A percentile compares a stretch with the other conserved stretches of the same genome.
These are phyloP conservation scores for Naganishia vishniacii DNA, from an alignment of 768 basidiomycete species.

Conservation along the genomic window DNA sequence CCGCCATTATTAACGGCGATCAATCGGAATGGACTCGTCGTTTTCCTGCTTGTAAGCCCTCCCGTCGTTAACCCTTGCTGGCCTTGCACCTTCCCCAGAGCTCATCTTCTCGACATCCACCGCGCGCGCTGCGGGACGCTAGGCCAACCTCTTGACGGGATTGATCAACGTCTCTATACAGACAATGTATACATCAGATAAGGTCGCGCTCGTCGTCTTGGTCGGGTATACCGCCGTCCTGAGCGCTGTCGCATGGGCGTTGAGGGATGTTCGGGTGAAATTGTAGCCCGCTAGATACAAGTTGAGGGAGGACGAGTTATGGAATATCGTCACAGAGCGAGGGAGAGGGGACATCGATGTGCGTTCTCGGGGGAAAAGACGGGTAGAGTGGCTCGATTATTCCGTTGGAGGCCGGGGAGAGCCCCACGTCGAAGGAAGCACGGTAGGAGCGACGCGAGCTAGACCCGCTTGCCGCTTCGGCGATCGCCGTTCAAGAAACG, in stretches of 20 bases:
- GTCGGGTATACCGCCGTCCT: constrained; percentile 58
- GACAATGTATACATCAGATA: constrained; percentile 70
- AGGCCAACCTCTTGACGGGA: constrained; percentile 87
- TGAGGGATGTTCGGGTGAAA: constrained; percentile 28
- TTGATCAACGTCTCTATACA: constrained; percentile 68
- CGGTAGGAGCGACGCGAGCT: no score
- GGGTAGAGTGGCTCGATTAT: no score
- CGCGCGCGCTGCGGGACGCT: background rate
- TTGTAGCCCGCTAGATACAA: no score
- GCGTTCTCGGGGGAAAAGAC: no score
- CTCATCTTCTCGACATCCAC: no score
- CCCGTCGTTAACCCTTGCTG: background rate
- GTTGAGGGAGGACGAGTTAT: no score
- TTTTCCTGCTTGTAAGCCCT: constrained; percentile 72
- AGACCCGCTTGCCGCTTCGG: background rate
- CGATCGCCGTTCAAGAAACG: background rate
- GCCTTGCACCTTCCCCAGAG: no score
- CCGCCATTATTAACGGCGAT: constrained; percentile 65
- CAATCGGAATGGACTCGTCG: constrained; percentile 68
- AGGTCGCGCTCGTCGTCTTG: constrained; percentile 61
- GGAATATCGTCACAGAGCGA: no score
- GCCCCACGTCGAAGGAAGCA: no score
- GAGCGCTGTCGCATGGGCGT: constrained; percentile 62
- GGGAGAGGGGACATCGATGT: no score
- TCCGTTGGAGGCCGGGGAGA: no score